Conservation (phyloP, 139 green algal species). For the Picochlorum costavermella region DNA sequence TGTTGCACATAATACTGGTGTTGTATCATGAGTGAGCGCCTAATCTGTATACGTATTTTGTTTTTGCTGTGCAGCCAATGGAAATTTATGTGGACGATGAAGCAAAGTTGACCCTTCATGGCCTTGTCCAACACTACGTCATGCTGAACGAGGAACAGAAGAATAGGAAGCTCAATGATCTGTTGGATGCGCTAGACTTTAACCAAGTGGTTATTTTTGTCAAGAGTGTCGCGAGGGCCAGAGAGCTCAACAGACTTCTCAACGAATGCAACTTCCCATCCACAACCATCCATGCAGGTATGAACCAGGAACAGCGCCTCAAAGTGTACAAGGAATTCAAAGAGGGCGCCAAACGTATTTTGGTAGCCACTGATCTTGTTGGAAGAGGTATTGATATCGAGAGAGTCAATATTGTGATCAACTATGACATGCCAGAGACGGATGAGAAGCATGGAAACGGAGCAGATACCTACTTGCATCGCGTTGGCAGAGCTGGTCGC, state of each 20-base stretch:
- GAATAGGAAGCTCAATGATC: conserved; percentile 97
- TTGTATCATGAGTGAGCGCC: not conserved
- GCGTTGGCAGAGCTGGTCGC: conserved; percentile 88
- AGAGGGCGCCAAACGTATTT: conserved; percentile 90
- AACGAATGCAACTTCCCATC: conserved; percentile 98
- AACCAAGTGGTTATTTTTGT: conserved; percentile 98
- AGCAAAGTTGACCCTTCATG: conserved; percentile 98
- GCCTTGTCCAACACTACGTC: conserved; percentile 98
- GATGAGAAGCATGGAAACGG: conserved; percentile 79
- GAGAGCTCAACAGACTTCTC: conserved; percentile 87
- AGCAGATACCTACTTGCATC: conserved; percentile 98
- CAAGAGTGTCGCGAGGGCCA: conserved; percentile 70
- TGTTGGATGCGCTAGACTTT: conserved; percentile 98
- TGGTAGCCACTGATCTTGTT: conserved; percentile 97
- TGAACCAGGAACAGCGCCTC: conserved; percentile 84
- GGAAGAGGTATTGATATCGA: conserved; percentile 98
- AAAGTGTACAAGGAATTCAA: conserved; percentile 95
- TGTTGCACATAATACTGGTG: not conserved
- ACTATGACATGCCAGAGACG: conserved; percentile 99
- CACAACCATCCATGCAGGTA: conserved; percentile 81
- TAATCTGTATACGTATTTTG: conserved; percentile 1
- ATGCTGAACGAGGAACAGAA: conserved; percentile 96
- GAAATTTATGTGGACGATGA: conserved; percentile 94
- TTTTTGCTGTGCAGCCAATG: conserved; percentile 48
- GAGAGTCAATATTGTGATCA: conserved; percentile 99